Evolutionary conservation across 768 basidiomycete species (phyloP).

Genomic region (Pleurotus ostreatus): DNA sequence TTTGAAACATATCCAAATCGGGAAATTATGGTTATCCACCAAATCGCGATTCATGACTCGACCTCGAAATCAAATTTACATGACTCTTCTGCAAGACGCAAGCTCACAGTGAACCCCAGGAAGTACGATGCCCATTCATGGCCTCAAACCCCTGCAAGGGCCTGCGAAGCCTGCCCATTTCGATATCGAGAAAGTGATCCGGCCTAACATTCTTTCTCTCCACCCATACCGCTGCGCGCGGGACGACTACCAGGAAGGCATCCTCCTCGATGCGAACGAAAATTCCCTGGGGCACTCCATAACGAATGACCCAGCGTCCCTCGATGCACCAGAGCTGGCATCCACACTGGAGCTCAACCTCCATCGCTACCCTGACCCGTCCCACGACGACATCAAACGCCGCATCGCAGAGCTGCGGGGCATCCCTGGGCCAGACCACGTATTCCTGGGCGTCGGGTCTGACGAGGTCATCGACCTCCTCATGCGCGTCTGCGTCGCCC

Average conservation of each 20-base stretch:
- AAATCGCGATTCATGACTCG: background rate
- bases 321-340: slow-evolving; percentile 29
- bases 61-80: background rate
- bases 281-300: slow-evolving; percentile 91
- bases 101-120: background rate
- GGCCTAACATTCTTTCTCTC: slow-evolving; percentile 91
- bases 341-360: slow-evolving; percentile 48
- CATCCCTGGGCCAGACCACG: slow-evolving; percentile 57
- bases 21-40: background rate
- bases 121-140: slow-evolving; percentile 56
- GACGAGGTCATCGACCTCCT: slow-evolving; percentile 96
- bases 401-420: slow-evolving; percentile 71
- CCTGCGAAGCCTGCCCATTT: slow-evolving; percentile 74
- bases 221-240: slow-evolving; percentile 94
- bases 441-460: slow-evolving; percentile 95
- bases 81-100: background rate
- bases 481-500: slow-evolving; percentile 86
- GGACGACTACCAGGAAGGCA: slow-evolving; percentile 89
- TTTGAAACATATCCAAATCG: background rate
- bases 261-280: slow-evolving; percentile 97
- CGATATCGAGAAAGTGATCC: slow-evolving; percentile 74
- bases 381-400: slow-evolving; percentile 73
- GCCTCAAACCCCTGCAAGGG: slow-evolving; percentile 41
- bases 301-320: slow-evolving; percentile 23
- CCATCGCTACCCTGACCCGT: slow-evolving; percentile 93